Evolutionary conservation across 2,329 filamentous ascomycete genomes (phyloP).

Genomic region (Fusarium guadeloupense): DNA sequence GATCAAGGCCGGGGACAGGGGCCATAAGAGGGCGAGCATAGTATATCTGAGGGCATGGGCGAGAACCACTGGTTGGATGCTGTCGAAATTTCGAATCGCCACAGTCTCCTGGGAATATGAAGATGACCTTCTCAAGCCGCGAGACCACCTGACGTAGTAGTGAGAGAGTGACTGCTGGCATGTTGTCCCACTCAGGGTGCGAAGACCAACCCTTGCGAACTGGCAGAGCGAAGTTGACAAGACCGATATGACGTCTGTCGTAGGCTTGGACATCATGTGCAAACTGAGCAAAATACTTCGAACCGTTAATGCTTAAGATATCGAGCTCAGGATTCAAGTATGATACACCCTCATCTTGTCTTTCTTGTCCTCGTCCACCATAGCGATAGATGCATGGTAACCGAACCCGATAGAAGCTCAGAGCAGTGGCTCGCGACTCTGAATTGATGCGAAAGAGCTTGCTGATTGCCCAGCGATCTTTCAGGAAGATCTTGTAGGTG

Average conservation of each 20-base stretch:
- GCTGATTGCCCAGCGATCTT: neutral
- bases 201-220: no score
- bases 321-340: neutral
- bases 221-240: neutral
- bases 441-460: neutral
- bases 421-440: neutral
- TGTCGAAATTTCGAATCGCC: neutral
- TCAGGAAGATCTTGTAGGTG: neutral
- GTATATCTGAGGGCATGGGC: neutral
- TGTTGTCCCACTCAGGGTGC: neutral
- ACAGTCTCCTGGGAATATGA: neutral
- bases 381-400: neutral
- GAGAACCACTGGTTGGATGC: neutral
- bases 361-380: no score
- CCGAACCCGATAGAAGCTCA: neutral
- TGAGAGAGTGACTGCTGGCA: neutral
- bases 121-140: neutral
- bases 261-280: neutral
- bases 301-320: neutral
- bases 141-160: neutral
- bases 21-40: neutral
- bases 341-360: neutral
- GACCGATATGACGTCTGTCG: neutral
- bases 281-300: neutral
- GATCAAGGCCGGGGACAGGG: neutral